Base-by-base conservation (phyloP, 2,329 filamentous ascomycete species). In the Pezicula rhizophila region DNA sequence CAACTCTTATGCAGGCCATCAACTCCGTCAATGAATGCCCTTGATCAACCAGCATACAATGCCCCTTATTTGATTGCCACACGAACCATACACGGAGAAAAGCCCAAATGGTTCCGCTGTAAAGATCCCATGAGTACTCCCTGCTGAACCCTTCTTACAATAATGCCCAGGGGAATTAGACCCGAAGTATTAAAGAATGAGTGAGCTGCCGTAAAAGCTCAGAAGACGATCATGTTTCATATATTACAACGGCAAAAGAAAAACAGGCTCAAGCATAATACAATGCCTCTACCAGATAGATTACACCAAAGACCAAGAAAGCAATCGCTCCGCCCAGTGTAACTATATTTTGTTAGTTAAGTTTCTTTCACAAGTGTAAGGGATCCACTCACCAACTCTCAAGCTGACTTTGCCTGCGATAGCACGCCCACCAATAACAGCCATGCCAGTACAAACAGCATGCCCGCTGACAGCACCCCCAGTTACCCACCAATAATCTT, bases 401-500 rank as follows among this genome's bases (percentile, higher is more conserved):
- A 99, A 82, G 73, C 92, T 97, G 57, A 99, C 93, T 65, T 79
- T 85, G 28, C 93, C 93, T 38, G 93, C 93, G 67, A 99, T 88
- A 45, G 93, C 92, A 60, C 89, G 79, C 10, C 93, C 93, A 39
- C 93, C 93, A 52, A 99, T 77, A 35, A 99, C 93, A 38, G 93
- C 93, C 18, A 89, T 84, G 42, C 87, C 85, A 6, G 93, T 97
- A 72, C 93, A 99, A 56, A 92, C 80, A 41, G 81, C 86, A 68
- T 99, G 93, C 8, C 93, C 93, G 42, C 80, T 76, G 33, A 93
- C 80, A 1, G 93, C 92, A 50, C 93, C 93, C 42, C 90, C 75
- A 4, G 90, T 96, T 33, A 99, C 93, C 87, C 90, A 96, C 92
- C 92, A 97, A 68, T 97, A 99, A 66, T 99, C 93, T 68, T 95